These are phyloP conservation scores for Spathaspora boniae DNA, from an alignment of 805 yeast genomes.

Conservation along the genomic window DNA sequence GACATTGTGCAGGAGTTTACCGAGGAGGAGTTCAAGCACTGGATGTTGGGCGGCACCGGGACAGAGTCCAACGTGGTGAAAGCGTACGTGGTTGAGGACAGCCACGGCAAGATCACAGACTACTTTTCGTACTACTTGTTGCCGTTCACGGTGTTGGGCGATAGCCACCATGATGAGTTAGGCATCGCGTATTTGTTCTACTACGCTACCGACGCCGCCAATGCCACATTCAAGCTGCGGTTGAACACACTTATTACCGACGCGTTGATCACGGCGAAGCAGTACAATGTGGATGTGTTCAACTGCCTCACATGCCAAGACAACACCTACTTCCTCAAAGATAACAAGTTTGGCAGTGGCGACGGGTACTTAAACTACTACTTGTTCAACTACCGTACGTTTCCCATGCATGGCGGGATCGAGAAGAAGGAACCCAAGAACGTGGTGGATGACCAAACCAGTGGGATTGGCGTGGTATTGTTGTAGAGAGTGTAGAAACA, in stretches of 20 bases:
- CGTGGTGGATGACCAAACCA: slow-evolving; percentile 50
- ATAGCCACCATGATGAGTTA: slow-evolving; percentile 58
- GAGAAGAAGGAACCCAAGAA: slow-evolving; percentile 49
- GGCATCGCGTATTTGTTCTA: slow-evolving; percentile 88
- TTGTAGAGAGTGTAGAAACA: slow-evolving; percentile 34
- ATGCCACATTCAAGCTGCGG: slow-evolving; percentile 50
- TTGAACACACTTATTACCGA: slow-evolving; percentile 62
- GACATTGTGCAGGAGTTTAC: slow-evolving; percentile 69
- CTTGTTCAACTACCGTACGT: slow-evolving; percentile 83
- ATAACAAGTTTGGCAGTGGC: slow-evolving; percentile 86
- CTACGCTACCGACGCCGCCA: slow-evolving; percentile 71
- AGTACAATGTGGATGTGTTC: slow-evolving; percentile 77
- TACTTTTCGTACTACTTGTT: slow-evolving; percentile 85
- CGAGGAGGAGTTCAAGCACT: slow-evolving; percentile 72
- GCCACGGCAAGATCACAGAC: slow-evolving; percentile 71
- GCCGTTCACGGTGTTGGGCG: slow-evolving; percentile 79
- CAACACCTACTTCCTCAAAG: slow-evolving; percentile 76
- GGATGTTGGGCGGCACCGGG: slow-evolving; percentile 57
- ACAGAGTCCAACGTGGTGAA: slow-evolving; percentile 54
- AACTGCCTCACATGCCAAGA: slow-evolving; percentile 92
- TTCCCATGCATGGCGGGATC: slow-evolving; percentile 79
- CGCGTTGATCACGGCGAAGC: slow-evolving; percentile 71
- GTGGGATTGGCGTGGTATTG: slow-evolving; percentile 91
- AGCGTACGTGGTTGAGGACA: slow-evolving; percentile 71
- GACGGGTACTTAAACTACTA: slow-evolving; percentile 91